Evolutionary conservation across 2,329 filamentous ascomycete genomes (phyloP).

Genomic region (Thielaviopsis cerberus): DNA sequence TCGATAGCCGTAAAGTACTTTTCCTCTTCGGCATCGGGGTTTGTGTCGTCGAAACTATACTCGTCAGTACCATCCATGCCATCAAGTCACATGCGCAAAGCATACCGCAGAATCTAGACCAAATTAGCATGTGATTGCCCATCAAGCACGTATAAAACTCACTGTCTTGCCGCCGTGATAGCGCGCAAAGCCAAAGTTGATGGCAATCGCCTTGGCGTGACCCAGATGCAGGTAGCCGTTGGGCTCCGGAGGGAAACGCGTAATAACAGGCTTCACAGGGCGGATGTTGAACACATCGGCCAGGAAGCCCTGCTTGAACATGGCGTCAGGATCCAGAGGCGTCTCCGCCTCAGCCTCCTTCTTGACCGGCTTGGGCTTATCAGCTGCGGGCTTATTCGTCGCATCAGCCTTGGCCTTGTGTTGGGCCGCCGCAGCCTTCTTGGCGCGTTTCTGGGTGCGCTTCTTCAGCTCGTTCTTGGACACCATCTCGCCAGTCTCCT

Average conservation of each 20-base stretch:
- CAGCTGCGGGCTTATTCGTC: slow-evolving; percentile 14
- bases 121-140: not conserved
- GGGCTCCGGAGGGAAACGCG: slow-evolving; percentile 68
- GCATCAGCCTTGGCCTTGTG: slow-evolving; percentile 25
- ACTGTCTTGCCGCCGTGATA: slow-evolving; percentile 52
- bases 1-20: slow-evolving; percentile 76
- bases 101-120: slow-evolving; percentile 10
- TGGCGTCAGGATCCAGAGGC: slow-evolving; percentile 37
- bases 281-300: slow-evolving; percentile 52
- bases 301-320: slow-evolving; percentile 68
- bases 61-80: not conserved
- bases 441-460: slow-evolving; percentile 36
- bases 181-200: slow-evolving; percentile 89
- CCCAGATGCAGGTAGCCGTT: slow-evolving; percentile 90
- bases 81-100: slow-evolving; percentile 14
- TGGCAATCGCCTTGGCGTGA: slow-evolving; percentile 83
- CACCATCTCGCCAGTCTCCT: slow-evolving; percentile 47
- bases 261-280: slow-evolving; percentile 42
- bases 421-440: slow-evolving; percentile 35
- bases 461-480: slow-evolving; percentile 47
- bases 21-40: slow-evolving; percentile 83
- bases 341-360: slow-evolving; percentile 23
- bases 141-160: slow-evolving; percentile 11
- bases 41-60: slow-evolving; percentile 74
- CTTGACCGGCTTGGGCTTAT: slow-evolving; percentile 28